Conservation (phyloP, 306 rosid genomes). For the Vigna mungo region DNA sequence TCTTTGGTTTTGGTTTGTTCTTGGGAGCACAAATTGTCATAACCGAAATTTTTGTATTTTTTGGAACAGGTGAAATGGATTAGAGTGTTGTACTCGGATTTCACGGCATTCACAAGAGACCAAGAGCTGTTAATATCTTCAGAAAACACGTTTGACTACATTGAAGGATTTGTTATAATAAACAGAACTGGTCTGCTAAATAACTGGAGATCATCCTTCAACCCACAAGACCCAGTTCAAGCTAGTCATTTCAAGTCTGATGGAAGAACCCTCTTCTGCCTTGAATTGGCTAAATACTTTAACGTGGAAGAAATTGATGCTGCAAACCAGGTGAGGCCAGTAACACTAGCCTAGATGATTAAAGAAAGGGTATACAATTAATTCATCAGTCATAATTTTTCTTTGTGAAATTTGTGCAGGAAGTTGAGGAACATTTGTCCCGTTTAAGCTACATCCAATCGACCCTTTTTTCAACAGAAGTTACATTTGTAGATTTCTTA, state of each 20-base stretch:
- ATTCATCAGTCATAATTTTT: background rate
- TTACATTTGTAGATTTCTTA: slow-evolving; percentile 76
- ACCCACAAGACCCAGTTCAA: slow-evolving; percentile 86
- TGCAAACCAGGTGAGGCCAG: slow-evolving; percentile 63
- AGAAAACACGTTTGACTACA: slow-evolving; percentile 69
- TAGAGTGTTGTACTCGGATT: slow-evolving; percentile 71
- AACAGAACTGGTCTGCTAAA: slow-evolving; percentile 89
- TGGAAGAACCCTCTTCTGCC: slow-evolving; percentile 85
- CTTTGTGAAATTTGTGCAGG: slow-evolving; percentile 56
- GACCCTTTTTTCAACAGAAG: slow-evolving; percentile 82
- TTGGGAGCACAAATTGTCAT: slow-evolving; percentile 3
- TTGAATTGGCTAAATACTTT: slow-evolving; percentile 89
- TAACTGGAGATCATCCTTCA: slow-evolving; percentile 95
- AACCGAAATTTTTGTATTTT: background rate
- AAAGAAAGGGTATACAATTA: background rate
- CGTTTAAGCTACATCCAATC: slow-evolving; percentile 72
- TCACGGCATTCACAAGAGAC: slow-evolving; percentile 67
- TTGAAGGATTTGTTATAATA: slow-evolving; percentile 93
- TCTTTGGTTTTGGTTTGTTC: background rate
- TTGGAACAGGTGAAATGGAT: slow-evolving; percentile 57
- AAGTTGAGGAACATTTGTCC: slow-evolving; percentile 59
- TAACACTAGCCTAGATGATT: slow-evolving; percentile 26
- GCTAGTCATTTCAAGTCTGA: slow-evolving; percentile 90
- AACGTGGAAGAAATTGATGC: slow-evolving; percentile 49
- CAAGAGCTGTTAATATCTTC: slow-evolving; percentile 80